A percentile compares a stretch with the other conserved stretches of the same genome.
These are phyloP conservation scores for Yarrowia keelungensis DNA, from an alignment of 805 yeast genomes.

Conservation along the genomic window DNA sequence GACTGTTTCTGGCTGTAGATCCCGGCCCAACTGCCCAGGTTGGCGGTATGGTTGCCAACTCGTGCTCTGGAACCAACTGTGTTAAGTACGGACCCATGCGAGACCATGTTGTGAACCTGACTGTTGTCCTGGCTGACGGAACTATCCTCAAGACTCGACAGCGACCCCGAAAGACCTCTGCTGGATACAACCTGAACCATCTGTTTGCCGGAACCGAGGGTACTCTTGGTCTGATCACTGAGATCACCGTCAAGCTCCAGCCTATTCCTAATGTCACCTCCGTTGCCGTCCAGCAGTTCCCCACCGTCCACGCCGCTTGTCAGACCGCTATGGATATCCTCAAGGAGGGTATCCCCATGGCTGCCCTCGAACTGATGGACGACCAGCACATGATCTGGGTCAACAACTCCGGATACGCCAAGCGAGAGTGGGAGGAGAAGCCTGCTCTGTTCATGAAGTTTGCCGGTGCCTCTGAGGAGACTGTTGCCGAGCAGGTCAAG, in stretches of 20 bases:
- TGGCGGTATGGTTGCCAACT: slow-evolving; percentile 79
- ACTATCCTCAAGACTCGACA: slow-evolving; percentile 74
- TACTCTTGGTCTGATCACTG: slow-evolving; percentile 78
- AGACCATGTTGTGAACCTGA: slow-evolving; percentile 70
- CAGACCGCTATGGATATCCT: slow-evolving; percentile 68
- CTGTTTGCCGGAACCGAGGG: slow-evolving; percentile 80
- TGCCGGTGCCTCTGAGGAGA: slow-evolving; percentile 55
- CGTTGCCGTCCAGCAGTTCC: slow-evolving; percentile 73
- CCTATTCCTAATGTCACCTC: slow-evolving; percentile 69
- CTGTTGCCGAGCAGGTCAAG: slow-evolving; percentile 55
- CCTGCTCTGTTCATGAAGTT: slow-evolving; percentile 73
- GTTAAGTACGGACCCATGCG: slow-evolving; percentile 81
- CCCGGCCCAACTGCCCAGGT: slow-evolving; percentile 82
- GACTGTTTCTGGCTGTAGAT: slow-evolving; percentile 75
- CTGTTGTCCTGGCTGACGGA: slow-evolving; percentile 83
- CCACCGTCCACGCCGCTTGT: slow-evolving; percentile 73
- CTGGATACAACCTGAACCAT: slow-evolving; percentile 81
- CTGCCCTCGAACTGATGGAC: slow-evolving; percentile 79
- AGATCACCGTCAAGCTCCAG: slow-evolving; percentile 73
- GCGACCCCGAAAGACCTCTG: slow-evolving; percentile 78
- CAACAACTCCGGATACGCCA: slow-evolving; percentile 61
- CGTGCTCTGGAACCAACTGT: slow-evolving; percentile 83
- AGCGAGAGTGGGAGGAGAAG: slow-evolving; percentile 60
- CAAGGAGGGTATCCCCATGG: slow-evolving; percentile 67
- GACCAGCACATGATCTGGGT: slow-evolving; percentile 73